Conservation (phyloP, 441 rosid species). For the Erysimum cheiri region DNA sequence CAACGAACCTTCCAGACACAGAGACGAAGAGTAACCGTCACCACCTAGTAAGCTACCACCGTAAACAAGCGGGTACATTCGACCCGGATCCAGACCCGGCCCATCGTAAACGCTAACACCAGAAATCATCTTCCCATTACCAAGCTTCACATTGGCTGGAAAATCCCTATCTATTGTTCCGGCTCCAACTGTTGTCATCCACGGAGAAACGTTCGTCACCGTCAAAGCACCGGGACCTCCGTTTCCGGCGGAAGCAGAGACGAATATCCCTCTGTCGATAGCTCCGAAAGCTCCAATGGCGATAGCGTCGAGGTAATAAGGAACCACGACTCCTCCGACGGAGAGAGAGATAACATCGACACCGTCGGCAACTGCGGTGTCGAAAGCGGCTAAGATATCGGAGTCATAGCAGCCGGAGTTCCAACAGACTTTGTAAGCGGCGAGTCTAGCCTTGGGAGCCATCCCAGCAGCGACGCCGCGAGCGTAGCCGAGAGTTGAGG, state of each 20-base stretch:
- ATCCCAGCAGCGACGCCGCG: conserved; percentile 72
- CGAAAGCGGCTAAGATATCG: conserved; percentile 91
- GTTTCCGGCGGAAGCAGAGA: conserved; percentile 81
- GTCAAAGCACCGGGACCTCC: conserved; percentile 74
- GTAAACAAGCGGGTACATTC: conserved; percentile 60
- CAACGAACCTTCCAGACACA: conserved; percentile 70
- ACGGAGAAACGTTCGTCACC: conserved; percentile 74
- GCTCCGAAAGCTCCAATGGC: conserved; percentile 90
- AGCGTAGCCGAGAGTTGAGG: conserved; percentile 70
- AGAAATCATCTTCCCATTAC: conserved; percentile 52
- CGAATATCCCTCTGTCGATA: conserved; percentile 68
- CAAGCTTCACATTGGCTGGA: conserved; percentile 67
- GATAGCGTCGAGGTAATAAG: conserved; percentile 80
- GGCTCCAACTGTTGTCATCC: conserved; percentile 75
- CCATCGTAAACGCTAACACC: conserved; percentile 70
- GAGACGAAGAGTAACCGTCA: conserved; percentile 75
- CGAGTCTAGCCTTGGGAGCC: conserved; percentile 80
- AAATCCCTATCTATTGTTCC: conserved; percentile 71
- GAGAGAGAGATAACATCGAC: conserved; percentile 84
- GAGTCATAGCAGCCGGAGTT: conserved; percentile 72
- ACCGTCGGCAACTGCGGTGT: conserved; percentile 80
- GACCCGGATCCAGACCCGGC: conserved; percentile 52
- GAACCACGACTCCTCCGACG: conserved; percentile 91
- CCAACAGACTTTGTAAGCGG: conserved; percentile 77
- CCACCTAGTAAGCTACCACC: conserved; percentile 65